phyloP scores from a whole-genome alignment of 768 basidiomycete genomes.

The Kwoniella dendrophila region DNA sequence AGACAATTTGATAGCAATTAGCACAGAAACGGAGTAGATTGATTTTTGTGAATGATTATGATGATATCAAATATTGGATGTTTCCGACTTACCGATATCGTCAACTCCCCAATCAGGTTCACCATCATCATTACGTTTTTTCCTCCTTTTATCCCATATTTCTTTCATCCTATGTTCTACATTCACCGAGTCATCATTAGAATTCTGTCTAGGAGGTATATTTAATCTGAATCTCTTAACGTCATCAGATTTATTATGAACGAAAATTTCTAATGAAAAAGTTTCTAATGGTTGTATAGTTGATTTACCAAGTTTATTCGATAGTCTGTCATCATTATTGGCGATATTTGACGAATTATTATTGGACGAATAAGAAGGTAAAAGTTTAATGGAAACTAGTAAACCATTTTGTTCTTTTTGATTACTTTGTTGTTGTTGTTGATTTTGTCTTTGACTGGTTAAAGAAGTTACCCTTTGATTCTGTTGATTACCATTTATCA shows the following conservation, averaged over 20 bases:
- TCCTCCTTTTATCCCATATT: conserved; percentile 16
- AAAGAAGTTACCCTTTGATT: no score
- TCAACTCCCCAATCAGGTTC: conserved; percentile 23
- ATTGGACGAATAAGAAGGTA: conserved; percentile 10
- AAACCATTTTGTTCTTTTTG: conserved; percentile 35
- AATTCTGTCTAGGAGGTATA: conserved; percentile 29
- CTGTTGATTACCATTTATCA: conserved; percentile 21
- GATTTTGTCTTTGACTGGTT: no score
- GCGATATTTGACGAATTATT: not conserved
- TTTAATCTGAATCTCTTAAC: conserved; percentile 46
- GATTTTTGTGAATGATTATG: no score
- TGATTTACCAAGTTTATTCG: no score
- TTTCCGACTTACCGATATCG: conserved; percentile 22
- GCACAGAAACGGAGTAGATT: no score
- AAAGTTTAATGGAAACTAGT: conserved; percentile 44
- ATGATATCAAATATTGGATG: no score
- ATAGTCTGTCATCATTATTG: no score
- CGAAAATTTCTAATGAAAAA: conserved; percentile 53
- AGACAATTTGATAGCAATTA: no score
- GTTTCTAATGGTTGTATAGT: conserved; percentile 36
- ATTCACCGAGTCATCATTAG: not conserved
- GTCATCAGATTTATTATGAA: conserved; percentile 51
- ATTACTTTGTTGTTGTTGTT: not conserved
- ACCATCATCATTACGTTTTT: conserved; percentile 3
- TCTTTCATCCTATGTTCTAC: conserved; percentile 16